phyloP scores from a whole-genome alignment of 2,329 filamentous ascomycete genomes.

The Cryphonectria naterciae region DNA sequence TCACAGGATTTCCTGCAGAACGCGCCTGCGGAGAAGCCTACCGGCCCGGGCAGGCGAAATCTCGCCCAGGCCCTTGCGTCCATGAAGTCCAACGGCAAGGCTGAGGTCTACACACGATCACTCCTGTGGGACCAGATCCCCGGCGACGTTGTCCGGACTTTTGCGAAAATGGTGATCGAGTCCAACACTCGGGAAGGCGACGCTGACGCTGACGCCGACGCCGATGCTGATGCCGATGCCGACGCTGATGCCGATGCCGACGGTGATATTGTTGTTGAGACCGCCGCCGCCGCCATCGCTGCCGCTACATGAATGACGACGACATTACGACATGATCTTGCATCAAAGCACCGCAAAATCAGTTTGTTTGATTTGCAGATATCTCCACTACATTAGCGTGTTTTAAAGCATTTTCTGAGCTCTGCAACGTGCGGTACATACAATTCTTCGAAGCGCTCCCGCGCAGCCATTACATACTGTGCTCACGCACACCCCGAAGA shows the following conservation, averaged over 20 bases:
- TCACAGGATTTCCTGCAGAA: conserved; percentile 73
- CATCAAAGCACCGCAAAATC: conserved; percentile 26
- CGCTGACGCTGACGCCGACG: conserved; percentile 33
- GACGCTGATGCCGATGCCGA: background rate
- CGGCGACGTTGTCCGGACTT: conserved; percentile 86
- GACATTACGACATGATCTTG: conserved; percentile 32
- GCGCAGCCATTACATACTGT: conserved; percentile 29
- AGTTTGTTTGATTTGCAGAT: conserved; percentile 31
- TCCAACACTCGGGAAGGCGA: conserved; percentile 55
- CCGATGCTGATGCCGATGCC: background rate
- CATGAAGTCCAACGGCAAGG: conserved; percentile 75
- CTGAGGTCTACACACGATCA: conserved; percentile 90
- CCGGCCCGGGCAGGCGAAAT: conserved; percentile 70
- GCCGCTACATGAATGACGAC: conserved; percentile 44
- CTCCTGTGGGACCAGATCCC: conserved; percentile 95
- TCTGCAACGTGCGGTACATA: conserved; percentile 18
- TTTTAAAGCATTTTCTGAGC: conserved; percentile 25
- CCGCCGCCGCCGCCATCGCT: background rate
- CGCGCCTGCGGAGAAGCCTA: conserved; percentile 52
- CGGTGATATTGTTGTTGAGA: background rate
- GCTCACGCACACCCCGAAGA: conserved; percentile 30
- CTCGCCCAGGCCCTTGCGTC: conserved; percentile 79
- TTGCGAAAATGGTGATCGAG: conserved; percentile 87
- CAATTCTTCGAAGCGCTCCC: conserved; percentile 32
- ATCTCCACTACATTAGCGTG: conserved; percentile 32